Conservation (phyloP, 1,139 yeast species). For the Protomyces inouyei region DNA sequence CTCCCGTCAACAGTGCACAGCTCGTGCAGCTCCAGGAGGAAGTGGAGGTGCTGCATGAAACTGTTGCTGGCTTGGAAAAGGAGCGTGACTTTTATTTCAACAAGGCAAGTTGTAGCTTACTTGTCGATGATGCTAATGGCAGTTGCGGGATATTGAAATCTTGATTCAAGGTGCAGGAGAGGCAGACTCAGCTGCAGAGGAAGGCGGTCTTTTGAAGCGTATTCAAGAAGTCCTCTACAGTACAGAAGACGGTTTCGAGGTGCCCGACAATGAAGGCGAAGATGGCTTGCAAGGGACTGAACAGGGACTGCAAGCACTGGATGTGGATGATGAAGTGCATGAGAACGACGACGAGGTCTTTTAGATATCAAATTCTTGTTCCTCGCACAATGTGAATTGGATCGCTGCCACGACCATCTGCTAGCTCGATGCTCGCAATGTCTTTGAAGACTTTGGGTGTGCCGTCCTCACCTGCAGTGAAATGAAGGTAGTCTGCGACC, state of each 20-base stretch:
- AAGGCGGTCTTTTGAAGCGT: constrained; percentile 50
- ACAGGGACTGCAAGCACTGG: constrained; percentile 9
- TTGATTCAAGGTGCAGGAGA: constrained; percentile 62
- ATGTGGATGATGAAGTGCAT: neutral
- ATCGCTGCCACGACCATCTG: constrained; percentile 5
- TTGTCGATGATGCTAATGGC: neutral
- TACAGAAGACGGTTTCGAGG: constrained; percentile 51
- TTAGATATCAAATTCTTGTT: neutral
- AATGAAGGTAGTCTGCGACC: constrained; percentile 25
- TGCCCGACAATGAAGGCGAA: constrained; percentile 35
- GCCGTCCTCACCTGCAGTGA: constrained; percentile 14
- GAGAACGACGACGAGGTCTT: constrained; percentile 22
- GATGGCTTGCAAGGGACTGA: constrained; percentile 32
- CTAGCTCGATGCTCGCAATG: constrained; percentile 15
- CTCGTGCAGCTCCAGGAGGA: constrained; percentile 31
- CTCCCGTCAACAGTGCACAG: constrained; percentile 17
- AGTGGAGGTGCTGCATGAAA: constrained; percentile 33
- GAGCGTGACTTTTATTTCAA: constrained; percentile 89
- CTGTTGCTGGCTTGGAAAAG: constrained; percentile 42
- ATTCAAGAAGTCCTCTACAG: constrained; percentile 72
- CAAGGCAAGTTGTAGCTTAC: constrained; percentile 41
- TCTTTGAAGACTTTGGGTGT: constrained; percentile 4
- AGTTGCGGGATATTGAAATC: constrained; percentile 75
- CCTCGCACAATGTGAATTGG: constrained; percentile 21
- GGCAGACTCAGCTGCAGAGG: constrained; percentile 41